Percentiles rank a stretch among this genome's conserved stretches.
Evolutionary conservation across 1,284 basidiomycete species (phyloP).

Genomic region (Microbotryomycetes sp.): DNA sequence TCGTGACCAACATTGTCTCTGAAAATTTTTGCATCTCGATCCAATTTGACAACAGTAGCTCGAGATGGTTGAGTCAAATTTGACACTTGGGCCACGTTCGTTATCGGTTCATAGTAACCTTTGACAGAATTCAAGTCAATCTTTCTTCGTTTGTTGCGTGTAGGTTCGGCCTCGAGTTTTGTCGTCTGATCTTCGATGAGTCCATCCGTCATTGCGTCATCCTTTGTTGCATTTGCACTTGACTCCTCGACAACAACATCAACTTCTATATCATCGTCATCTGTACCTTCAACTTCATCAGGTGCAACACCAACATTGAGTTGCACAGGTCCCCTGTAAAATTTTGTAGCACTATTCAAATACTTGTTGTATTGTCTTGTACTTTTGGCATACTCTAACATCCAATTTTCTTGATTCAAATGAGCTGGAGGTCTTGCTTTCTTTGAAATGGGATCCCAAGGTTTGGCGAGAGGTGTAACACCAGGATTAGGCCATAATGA

Average conservation of each 20-base stretch:
- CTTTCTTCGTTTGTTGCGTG: slow-evolving; percentile 14
- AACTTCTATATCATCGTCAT: slow-evolving; percentile 18
- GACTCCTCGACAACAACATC: slow-evolving; percentile 14
- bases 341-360: slow-evolving; percentile 57
- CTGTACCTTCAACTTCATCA: slow-evolving; percentile 24
- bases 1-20: too few species aligned
- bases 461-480: slow-evolving; percentile 74
- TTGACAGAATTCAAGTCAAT: slow-evolving; percentile 30
- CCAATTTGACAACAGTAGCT: slow-evolving; percentile 12
- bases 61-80: slow-evolving; percentile 31
- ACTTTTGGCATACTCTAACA: slow-evolving; percentile 64
- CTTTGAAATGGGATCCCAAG: slow-evolving; percentile 61
- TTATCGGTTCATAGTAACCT: slow-evolving; percentile 35
- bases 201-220: slow-evolving; percentile 17
- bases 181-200: slow-evolving; percentile 32
- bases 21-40: too few species aligned
- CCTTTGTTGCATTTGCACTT: slow-evolving; percentile 12
- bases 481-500: slow-evolving; percentile 78
- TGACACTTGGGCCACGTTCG: slow-evolving; percentile 35
- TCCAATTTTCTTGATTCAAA: slow-evolving; percentile 79
- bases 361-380: slow-evolving; percentile 58
- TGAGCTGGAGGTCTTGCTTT: slow-evolving; percentile 40
- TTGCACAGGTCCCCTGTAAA: slow-evolving; percentile 27
- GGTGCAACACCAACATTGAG: slow-evolving; percentile 24
- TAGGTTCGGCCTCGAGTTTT: background rate